These are phyloP conservation scores for Xylaria sp. DNA, from an alignment of 495 filamentous ascomycete species.

Conservation along the genomic window DNA sequence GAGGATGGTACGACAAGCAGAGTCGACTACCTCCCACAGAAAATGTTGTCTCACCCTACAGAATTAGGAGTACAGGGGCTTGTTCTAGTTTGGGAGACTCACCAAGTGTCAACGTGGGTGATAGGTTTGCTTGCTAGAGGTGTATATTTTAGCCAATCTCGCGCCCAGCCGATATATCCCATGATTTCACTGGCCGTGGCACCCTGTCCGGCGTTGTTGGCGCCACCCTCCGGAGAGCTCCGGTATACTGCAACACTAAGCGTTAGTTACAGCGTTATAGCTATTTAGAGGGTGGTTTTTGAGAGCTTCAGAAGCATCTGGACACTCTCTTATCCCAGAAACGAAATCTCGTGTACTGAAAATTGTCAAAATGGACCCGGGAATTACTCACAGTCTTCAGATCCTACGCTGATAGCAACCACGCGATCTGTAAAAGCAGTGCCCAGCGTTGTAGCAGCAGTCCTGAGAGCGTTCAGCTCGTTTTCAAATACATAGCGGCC, in stretches of 20 bases:
- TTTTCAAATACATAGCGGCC: constrained; percentile 61
- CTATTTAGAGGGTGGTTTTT: not conserved
- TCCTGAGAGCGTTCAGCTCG: constrained; percentile 68
- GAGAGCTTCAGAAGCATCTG: not conserved
- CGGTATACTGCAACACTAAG: constrained; percentile 62
- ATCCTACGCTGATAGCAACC: constrained; percentile 79
- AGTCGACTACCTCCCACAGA: not conserved
- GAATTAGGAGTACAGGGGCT: not conserved
- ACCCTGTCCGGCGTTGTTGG: constrained; percentile 53
- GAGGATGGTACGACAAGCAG: not conserved
- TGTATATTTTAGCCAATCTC: constrained; percentile 61
- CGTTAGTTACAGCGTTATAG: not conserved
- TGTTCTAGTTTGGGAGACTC: constrained; percentile 2
- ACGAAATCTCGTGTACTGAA: not conserved
- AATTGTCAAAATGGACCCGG: not conserved
- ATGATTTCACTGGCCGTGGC: constrained; percentile 60
- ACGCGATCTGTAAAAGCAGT: constrained; percentile 64
- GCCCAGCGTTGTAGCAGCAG: constrained; percentile 63
- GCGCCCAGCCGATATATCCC: constrained; percentile 65
- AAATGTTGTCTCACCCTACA: not conserved
- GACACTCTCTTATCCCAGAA: not conserved
- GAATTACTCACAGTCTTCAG: constrained; percentile 60
- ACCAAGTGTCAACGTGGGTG: constrained; percentile 85
- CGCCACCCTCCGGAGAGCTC: constrained; percentile 58
- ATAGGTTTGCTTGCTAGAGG: constrained; percentile 59